phyloP scores from a whole-genome alignment of 2,329 filamentous ascomycete species.

The Colletotrichum melonis region DNA sequence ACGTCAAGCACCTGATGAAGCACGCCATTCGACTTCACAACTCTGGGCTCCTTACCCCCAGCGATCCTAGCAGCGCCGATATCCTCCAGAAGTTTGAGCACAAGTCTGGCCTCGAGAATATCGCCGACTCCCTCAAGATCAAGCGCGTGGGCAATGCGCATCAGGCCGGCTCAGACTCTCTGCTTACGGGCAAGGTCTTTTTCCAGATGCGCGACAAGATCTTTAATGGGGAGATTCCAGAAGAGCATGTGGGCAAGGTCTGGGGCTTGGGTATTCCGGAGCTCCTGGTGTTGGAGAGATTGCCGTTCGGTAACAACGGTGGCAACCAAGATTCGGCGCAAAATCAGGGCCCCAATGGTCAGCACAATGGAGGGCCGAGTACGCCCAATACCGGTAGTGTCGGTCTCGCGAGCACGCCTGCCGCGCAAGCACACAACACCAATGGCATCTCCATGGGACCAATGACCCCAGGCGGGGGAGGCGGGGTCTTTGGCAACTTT shows the following conservation, averaged over 20 bases:
- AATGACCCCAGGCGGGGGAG: constrained; percentile 82
- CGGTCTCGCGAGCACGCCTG: constrained; percentile 61
- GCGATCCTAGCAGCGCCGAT: constrained; percentile 74
- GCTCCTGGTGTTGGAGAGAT: constrained; percentile 54
- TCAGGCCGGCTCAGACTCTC: constrained; percentile 92
- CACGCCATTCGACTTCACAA: constrained; percentile 80
- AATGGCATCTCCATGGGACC: constrained; percentile 71
- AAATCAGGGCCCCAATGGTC: constrained; percentile 45
- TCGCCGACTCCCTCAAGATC: constrained; percentile 92
- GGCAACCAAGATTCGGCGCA: constrained; percentile 49
- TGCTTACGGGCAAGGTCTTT: constrained; percentile 94
- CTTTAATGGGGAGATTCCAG: constrained; percentile 83
- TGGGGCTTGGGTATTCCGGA: constrained; percentile 89
- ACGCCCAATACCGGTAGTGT: constrained; percentile 76
- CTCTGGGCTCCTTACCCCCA: constrained; percentile 70
- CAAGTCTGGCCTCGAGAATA: constrained; percentile 92
- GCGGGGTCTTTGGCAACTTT: constrained; percentile 82
- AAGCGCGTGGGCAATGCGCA: constrained; percentile 89
- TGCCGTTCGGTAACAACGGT: constrained; percentile 47
- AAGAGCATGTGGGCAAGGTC: constrained; percentile 88
- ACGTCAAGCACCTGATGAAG: constrained; percentile 98
- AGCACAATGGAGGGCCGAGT: constrained; percentile 64
- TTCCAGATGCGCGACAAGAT: constrained; percentile 92
- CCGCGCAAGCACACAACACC: constrained; percentile 63
- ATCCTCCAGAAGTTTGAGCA: constrained; percentile 88